Conservation (phyloP, 495 filamentous ascomycete species). For the Aspergillus cavernicola region DNA sequence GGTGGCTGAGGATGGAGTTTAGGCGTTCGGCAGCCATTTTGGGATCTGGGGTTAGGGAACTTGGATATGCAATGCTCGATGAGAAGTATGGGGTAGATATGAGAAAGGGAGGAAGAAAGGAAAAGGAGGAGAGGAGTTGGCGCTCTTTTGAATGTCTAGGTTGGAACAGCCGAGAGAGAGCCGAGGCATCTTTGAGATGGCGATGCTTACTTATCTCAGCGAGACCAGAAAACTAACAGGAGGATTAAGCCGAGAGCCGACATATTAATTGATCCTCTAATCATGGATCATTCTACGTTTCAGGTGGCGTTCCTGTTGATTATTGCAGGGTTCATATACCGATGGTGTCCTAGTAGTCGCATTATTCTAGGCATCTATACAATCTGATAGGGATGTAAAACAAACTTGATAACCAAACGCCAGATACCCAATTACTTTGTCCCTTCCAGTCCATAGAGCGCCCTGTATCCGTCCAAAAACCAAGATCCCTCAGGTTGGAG, state of each 20-base stretch:
- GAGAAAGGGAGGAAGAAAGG: conserved; percentile 5
- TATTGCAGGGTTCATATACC: no score
- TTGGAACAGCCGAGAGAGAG: conserved; percentile 17
- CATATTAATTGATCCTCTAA: not conserved
- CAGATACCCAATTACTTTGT: not conserved
- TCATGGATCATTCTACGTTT: no score
- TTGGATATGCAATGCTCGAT: no score
- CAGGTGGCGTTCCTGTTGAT: no score
- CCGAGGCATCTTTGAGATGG: conserved; percentile 16
- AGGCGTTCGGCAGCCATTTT: conserved; percentile 85
- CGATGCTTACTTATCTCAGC: conserved; percentile 10
- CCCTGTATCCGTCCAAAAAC: conserved; percentile 1
- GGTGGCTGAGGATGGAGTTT: conserved; percentile 80
- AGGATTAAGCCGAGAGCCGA: not conserved
- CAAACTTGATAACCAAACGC: not conserved
- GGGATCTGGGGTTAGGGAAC: no score
- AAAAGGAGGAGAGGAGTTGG: not conserved
- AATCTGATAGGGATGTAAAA: not conserved
- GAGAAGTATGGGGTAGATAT: not conserved
- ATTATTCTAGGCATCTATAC: no score
- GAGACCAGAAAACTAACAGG: not conserved
- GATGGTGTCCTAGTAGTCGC: no score
- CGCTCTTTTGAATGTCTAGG: conserved; percentile 5
- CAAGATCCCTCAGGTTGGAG: not conserved
- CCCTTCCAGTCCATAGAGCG: not conserved